These are phyloP conservation scores for Cornus kousa DNA, from an alignment of 148 eudicot genomes.

Conservation along the genomic window DNA sequence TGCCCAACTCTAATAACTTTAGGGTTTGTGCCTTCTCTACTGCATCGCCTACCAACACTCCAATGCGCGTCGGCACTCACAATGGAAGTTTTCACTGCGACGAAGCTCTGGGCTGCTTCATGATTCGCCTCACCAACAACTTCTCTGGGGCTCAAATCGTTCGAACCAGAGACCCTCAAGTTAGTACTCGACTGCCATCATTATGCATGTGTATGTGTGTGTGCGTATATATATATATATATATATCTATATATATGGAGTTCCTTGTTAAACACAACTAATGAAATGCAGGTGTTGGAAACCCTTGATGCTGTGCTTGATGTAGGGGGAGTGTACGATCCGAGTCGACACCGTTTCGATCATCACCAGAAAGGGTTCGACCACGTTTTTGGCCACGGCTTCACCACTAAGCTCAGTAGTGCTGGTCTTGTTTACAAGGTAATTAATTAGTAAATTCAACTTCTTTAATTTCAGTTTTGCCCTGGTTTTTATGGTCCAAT, in stretches of 20 bases:
- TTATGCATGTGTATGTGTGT: neutral
- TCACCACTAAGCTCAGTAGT: constrained; percentile 79
- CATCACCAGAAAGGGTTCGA: constrained; percentile 94
- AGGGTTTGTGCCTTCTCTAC: constrained; percentile 44
- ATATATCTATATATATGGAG: neutral
- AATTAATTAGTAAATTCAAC: constrained; percentile 9
- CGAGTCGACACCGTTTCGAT: constrained; percentile 66
- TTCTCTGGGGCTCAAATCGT: constrained; percentile 58
- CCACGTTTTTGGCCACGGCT: constrained; percentile 87
- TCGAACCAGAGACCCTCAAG: constrained; percentile 80
- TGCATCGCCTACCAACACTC: constrained; percentile 22
- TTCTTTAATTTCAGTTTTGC: neutral
- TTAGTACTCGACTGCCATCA: neutral
- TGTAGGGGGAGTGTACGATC: constrained; percentile 91
- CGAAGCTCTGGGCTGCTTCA: constrained; percentile 91
- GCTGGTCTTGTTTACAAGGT: constrained; percentile 94
- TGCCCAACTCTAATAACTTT: constrained; percentile 18
- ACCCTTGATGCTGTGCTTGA: constrained; percentile 85
- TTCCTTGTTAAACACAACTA: neutral
- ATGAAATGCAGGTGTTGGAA: constrained; percentile 59
- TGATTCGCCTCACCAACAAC: constrained; percentile 73
- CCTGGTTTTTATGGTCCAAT: neutral
- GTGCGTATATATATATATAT: neutral
- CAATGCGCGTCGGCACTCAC: constrained; percentile 73
- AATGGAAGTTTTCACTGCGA: constrained; percentile 94